phyloP scores from a whole-genome alignment of 495 filamentous ascomycete species.

The Penicillium diatomitis region DNA sequence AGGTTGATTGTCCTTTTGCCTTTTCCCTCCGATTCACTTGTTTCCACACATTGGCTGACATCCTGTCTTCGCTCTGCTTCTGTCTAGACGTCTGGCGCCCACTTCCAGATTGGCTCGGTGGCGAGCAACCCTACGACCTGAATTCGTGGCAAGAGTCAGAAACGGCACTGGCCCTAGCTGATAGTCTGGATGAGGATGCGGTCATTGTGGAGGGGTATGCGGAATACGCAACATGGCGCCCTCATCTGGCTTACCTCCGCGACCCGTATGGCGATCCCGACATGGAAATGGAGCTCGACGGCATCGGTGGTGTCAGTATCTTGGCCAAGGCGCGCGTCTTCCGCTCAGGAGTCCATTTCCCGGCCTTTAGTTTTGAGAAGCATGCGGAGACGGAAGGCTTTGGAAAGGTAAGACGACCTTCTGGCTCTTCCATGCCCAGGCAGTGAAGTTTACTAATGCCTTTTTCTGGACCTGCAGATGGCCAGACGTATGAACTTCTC shows the following conservation, averaged over 20 bases:
- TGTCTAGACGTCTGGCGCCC: conserved; percentile 91
- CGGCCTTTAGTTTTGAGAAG: conserved; percentile 97
- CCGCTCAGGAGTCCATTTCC: conserved; percentile 91
- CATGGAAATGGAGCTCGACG: conserved; percentile 99
- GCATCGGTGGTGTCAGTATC: conserved; percentile 95
- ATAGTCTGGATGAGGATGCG: conserved; percentile 94
- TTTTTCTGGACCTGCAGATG: conserved; percentile 53
- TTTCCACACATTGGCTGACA: background rate
- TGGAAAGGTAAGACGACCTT: conserved; percentile 64
- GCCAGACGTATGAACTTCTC: conserved; percentile 91
- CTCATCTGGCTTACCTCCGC: conserved; percentile 92
- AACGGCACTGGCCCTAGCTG: conserved; percentile 85
- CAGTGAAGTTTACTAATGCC: conserved; percentile 18
- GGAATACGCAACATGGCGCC: conserved; percentile 97
- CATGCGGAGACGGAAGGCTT: conserved; percentile 98
- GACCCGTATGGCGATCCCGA: conserved; percentile 97
- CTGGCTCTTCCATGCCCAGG: background rate
- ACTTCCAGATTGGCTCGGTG: conserved; percentile 96
- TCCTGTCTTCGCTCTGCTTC: background rate
- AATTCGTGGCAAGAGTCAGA: conserved; percentile 99
- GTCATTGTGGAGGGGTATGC: conserved; percentile 99
- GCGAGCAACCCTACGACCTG: conserved; percentile 96
- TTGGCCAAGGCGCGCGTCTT: conserved; percentile 94
- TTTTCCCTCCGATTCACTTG: no score
- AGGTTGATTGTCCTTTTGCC: conserved; percentile 32